phyloP scores from a whole-genome alignment of 768 basidiomycete species.

The Grammothele lineata region DNA sequence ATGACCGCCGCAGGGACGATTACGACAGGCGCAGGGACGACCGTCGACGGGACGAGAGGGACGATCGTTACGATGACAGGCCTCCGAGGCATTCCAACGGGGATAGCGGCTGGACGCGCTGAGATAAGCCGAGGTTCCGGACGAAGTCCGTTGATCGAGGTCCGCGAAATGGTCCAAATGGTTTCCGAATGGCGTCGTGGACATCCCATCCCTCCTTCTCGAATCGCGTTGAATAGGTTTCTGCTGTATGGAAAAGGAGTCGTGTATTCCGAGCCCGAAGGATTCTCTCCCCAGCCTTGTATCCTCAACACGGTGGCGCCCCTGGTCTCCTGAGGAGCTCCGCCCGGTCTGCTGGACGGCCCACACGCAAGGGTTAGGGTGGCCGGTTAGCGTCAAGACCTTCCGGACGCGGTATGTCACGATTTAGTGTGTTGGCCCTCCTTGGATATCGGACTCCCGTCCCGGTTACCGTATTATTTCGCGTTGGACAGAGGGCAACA shows the following conservation, averaged over 20 bases:
- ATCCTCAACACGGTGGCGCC: no score
- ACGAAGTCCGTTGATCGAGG: slow-evolving; percentile 12
- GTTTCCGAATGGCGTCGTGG: slow-evolving; percentile 21
- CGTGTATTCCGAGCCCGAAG: slow-evolving; percentile 20
- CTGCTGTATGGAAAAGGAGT: slow-evolving; percentile 21
- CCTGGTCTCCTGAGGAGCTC: no score
- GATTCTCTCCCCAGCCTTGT: slow-evolving; percentile 19
- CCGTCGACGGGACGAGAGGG: slow-evolving; percentile 79
- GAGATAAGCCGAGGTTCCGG: slow-evolving; percentile 17
- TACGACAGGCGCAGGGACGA: slow-evolving; percentile 64
- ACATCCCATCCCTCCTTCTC: slow-evolving; percentile 20
- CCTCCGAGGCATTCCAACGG: slow-evolving; percentile 69
- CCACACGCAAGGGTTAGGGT: no score
- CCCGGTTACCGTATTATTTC: no score
- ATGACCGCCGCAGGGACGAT: slow-evolving; percentile 86
- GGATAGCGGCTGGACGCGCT: slow-evolving; percentile 43
- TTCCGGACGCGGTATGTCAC: no score
- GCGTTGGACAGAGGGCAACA: no score
- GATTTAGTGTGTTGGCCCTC: no score
- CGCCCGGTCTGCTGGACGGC: no score
- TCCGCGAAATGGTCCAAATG: slow-evolving; percentile 10
- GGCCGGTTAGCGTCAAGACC: no score
- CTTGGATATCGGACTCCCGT: no score
- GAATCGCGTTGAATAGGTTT: slow-evolving; percentile 16
- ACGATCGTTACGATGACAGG: slow-evolving; percentile 77